Percentiles rank a stretch among this genome's conserved stretches.
phyloP scores from a whole-genome alignment of 345 rosid genomes.

The Microthlaspi erraticum region DNA sequence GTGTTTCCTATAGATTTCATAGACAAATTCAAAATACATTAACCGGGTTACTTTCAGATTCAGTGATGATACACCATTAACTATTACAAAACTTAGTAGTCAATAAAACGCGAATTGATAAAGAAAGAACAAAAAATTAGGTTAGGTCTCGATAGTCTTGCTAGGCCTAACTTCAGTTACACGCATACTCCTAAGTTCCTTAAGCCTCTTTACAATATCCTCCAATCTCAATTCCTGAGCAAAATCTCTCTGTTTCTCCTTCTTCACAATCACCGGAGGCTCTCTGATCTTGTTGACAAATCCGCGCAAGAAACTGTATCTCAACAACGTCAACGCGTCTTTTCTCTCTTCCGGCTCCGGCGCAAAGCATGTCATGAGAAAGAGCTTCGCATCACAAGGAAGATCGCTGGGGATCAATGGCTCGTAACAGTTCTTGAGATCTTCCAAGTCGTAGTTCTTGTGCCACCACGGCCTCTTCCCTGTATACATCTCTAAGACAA shows the following conservation, averaged over 20 bases:
- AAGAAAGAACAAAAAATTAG: no score
- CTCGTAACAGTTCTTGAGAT: neutral
- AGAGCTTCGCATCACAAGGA: constrained; percentile 27
- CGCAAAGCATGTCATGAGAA: constrained; percentile 28
- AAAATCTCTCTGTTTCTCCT: neutral
- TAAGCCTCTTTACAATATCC: neutral
- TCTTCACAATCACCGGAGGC: neutral
- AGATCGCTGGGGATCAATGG: constrained; percentile 29
- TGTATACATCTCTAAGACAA: constrained; percentile 55
- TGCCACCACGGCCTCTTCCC: constrained; percentile 52
- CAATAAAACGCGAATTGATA: no score
- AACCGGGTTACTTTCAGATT: no score
- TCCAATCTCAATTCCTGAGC: neutral
- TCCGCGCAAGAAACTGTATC: constrained; percentile 6
- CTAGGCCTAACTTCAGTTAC: no score
- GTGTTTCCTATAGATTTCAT: no score
- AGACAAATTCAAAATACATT: no score
- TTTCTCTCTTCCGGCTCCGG: neutral
- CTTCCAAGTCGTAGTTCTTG: constrained; percentile 6
- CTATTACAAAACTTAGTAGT: no score
- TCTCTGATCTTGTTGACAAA: neutral
- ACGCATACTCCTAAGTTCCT: neutral
- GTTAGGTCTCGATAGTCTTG: no score
- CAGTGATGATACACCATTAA: no score
- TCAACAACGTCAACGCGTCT: constrained; percentile 16